A percentile compares a stretch with the other conserved stretches of the same genome.
Evolutionary conservation across 2,329 filamentous ascomycete species (phyloP).

Genomic region (Hymenoscyphus fraxineus): DNA sequence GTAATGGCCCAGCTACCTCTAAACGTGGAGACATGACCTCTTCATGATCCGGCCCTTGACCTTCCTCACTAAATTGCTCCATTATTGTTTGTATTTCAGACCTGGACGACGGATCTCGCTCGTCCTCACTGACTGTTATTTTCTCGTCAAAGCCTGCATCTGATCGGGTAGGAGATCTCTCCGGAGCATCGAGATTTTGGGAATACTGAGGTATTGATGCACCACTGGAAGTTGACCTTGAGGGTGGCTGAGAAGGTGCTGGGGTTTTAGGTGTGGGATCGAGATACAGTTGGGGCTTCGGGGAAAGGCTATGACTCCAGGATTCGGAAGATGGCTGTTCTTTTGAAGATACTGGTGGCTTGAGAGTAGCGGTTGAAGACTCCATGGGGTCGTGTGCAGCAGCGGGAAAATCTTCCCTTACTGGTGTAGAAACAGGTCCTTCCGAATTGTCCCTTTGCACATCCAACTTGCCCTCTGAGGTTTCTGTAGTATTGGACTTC

Average conservation of each 20-base stretch:
- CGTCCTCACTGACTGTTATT: constrained; percentile 55
- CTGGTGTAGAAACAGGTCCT: background rate
- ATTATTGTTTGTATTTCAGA: constrained; percentile 97
- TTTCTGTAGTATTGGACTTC: background rate
- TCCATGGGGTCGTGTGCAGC: constrained; percentile 29
- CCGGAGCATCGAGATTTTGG: constrained; percentile 38
- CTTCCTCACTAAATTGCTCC: constrained; percentile 83
- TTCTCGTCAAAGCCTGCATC: constrained; percentile 56
- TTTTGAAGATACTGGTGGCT: constrained; percentile 24
- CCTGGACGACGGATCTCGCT: constrained; percentile 65
- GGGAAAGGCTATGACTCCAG: constrained; percentile 17
- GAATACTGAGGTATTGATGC: constrained; percentile 33
- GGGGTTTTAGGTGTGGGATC: constrained; percentile 46
- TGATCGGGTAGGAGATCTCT: constrained; percentile 46
- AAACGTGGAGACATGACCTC: constrained; percentile 91
- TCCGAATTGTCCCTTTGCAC: constrained; percentile 4
- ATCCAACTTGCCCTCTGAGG: constrained; percentile 1
- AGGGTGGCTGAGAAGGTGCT: constrained; percentile 39
- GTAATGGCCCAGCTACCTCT: constrained; percentile 75
- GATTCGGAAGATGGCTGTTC: constrained; percentile 6
- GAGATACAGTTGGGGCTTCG: constrained; percentile 40
- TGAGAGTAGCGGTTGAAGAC: constrained; percentile 36
- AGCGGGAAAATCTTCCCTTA: background rate
- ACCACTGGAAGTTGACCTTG: constrained; percentile 36
- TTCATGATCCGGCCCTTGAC: constrained; percentile 66